phyloP scores from a whole-genome alignment of 148 eudicot species.

The Cornus kousa region DNA sequence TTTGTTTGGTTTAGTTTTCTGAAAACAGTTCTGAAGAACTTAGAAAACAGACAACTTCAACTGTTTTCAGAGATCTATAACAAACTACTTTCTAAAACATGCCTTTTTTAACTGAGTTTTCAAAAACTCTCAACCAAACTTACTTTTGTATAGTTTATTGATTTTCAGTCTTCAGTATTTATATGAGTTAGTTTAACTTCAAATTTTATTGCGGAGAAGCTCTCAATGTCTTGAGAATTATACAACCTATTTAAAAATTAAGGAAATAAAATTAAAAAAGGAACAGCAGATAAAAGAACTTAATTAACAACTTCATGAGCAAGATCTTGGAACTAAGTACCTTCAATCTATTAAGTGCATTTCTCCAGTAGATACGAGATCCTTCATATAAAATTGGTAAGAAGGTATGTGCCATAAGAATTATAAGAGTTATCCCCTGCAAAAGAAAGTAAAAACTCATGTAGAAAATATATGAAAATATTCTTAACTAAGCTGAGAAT shows the following conservation, averaged over 20 bases:
- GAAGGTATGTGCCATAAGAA: constrained; percentile 62
- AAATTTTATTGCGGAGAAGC: neutral
- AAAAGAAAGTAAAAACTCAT: constrained; percentile 1
- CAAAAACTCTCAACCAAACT: too few species aligned
- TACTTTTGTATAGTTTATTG: too few species aligned
- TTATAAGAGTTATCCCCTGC: constrained; percentile 67
- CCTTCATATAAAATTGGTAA: constrained; percentile 81
- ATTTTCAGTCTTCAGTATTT: too few species aligned
- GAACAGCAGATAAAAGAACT: neutral
- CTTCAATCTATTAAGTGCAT: constrained; percentile 54
- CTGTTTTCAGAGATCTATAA: too few species aligned
- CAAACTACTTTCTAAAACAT: too few species aligned
- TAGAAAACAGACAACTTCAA: too few species aligned
- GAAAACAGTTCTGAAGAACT: too few species aligned
- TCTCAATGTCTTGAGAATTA: neutral
- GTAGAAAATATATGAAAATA: neutral
- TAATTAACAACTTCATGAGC: neutral
- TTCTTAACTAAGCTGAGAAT: too few species aligned
- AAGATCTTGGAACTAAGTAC: constrained; percentile 30
- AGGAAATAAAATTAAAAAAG: too few species aligned
- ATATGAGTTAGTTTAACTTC: too few species aligned
- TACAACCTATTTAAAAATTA: neutral
- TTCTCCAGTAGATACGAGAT: constrained; percentile 60
- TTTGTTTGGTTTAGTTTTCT: too few species aligned
- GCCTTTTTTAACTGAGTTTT: too few species aligned